Percentiles rank a stretch among this genome's conserved stretches.
Evolutionary conservation across 2,329 filamentous ascomycete species (phyloP).

Genomic region (Hymenoscyphus fraxineus): DNA sequence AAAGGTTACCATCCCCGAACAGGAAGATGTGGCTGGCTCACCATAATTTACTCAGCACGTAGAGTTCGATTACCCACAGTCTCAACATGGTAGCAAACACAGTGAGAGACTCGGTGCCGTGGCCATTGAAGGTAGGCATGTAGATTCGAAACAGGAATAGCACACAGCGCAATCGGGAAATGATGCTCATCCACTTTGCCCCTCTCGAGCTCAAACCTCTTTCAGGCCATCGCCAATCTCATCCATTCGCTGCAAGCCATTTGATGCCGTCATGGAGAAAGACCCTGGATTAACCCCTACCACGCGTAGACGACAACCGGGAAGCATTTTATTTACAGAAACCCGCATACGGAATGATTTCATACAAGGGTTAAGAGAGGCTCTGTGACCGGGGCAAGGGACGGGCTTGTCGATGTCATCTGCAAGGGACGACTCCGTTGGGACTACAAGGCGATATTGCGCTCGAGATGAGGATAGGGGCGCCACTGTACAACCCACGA

Average conservation of each 20-base stretch:
- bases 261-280: not conserved
- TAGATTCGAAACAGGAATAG: not conserved
- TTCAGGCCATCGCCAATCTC: not conserved
- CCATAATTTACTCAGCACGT: slow-evolving; percentile 5
- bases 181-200: not conserved
- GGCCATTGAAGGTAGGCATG: not conserved
- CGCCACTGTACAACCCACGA: not conserved
- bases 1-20: not conserved
- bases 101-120: slow-evolving; percentile 6
- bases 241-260: slow-evolving; percentile 3
- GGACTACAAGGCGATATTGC: not conserved
- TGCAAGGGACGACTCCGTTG: not conserved
- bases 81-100: not conserved
- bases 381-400: not conserved
- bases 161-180: not conserved
- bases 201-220: slow-evolving; percentile 9
- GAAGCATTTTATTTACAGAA: not conserved
- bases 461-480: not conserved
- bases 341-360: not conserved
- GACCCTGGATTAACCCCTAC: slow-evolving; percentile 1
- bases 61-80: not conserved
- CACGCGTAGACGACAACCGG: slow-evolving; percentile 1
- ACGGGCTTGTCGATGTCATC: not conserved
- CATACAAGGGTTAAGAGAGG: not conserved
- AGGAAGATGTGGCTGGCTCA: slow-evolving; percentile 7